Evolutionary conservation across 345 rosid species (phyloP).

Genomic region (Syzygium aromaticum): DNA sequence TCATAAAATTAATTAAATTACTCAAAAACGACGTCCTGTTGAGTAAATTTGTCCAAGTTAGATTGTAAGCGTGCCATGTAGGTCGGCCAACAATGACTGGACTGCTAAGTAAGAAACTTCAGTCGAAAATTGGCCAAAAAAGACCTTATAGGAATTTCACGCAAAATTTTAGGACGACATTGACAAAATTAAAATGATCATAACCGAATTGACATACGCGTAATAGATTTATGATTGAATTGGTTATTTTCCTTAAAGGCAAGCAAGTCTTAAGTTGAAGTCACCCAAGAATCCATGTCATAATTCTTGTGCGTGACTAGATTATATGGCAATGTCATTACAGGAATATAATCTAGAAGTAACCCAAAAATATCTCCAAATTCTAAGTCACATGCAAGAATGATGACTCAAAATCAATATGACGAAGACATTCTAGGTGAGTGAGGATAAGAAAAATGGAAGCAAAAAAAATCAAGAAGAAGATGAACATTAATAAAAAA

Average conservation of each 20-base stretch:
- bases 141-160: background rate
- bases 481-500: background rate
- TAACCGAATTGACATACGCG: background rate
- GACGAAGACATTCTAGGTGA: background rate
- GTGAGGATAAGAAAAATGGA: background rate
- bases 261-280: background rate
- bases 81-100: background rate
- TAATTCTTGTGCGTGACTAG: background rate
- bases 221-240: background rate
- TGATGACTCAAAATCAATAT: background rate
- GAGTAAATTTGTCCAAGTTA: background rate
- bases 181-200: fast-evolving
- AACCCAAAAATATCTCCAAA: background rate
- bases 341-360: background rate
- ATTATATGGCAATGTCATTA: background rate
- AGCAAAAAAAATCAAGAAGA: background rate
- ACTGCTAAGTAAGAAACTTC: background rate
- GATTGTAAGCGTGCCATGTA: background rate
- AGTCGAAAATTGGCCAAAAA: background rate
- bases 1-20: background rate
- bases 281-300: background rate
- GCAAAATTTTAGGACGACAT: background rate
- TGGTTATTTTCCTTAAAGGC: background rate
- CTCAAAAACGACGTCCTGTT: background rate
- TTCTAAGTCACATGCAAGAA: background rate